Evolutionary conservation across 495 filamentous ascomycete genomes (phyloP).

Genomic region (Talaromyces proteolyticus): DNA sequence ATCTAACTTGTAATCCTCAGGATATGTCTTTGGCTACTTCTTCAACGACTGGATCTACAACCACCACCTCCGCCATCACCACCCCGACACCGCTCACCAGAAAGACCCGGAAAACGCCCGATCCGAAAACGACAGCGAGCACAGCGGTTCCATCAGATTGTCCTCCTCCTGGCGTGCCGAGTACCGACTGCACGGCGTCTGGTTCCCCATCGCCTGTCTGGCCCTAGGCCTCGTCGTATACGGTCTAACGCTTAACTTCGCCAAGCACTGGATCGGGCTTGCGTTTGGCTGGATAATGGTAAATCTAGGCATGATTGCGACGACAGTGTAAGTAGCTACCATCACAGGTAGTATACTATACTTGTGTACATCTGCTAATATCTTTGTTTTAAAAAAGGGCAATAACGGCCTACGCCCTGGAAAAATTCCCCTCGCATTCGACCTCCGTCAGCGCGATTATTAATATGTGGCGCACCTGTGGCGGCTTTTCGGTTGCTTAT

Average conservation of each 20-base stretch:
- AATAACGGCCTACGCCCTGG: conserved; percentile 32
- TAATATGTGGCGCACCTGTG: conserved; percentile 37
- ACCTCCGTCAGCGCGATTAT: conserved; percentile 36
- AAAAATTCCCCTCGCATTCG: conserved; percentile 35
- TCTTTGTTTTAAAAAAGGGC: too few relatives aligned
- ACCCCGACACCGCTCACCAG: neutral
- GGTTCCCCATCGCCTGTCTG: conserved; percentile 25
- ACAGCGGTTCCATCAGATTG: neutral
- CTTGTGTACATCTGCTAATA: too few relatives aligned
- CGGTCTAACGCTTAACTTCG: conserved; percentile 27
- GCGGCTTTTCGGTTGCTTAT: conserved; percentile 41
- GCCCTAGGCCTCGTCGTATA: conserved; percentile 26
- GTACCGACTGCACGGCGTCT: conserved; percentile 31
- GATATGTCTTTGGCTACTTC: conserved; percentile 25
- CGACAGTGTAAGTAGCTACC: conserved; percentile 32
- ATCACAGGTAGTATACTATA: too few relatives aligned
- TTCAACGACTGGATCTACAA: conserved; percentile 32
- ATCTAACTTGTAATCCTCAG: conserved; percentile 8
- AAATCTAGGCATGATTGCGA: conserved; percentile 30
- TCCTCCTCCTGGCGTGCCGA: conserved; percentile 22
- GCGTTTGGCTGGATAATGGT: conserved; percentile 37
- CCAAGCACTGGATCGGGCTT: conserved; percentile 31
- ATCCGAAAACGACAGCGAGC: conserved; percentile 1
- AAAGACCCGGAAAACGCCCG: neutral
- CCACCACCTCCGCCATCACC: conserved; percentile 18